Percentiles rank a stretch among this genome's conserved stretches.
Evolutionary conservation across 495 filamentous ascomycete species (phyloP).

Genomic region (Xanthoparmelia taractica): DNA sequence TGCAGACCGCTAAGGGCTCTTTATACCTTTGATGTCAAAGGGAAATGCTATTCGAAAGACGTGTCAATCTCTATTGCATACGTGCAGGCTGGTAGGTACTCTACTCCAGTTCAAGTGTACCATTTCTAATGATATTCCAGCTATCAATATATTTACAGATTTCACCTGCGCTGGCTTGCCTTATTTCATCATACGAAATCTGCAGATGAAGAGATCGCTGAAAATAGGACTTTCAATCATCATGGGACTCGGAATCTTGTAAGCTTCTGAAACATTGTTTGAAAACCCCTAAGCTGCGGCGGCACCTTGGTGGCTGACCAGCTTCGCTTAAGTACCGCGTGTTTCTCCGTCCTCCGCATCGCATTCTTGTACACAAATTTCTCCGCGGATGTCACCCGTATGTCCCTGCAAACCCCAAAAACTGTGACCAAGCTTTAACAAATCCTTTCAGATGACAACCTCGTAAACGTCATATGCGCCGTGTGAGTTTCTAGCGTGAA

Average conservation of each 20-base stretch:
- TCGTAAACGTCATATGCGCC: neutral
- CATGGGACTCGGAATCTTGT: constrained; percentile 1
- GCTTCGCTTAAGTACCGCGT: neutral
- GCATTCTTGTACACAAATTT: neutral
- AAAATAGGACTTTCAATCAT: neutral
- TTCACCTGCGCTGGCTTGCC: neutral
- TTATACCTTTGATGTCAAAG: neutral
- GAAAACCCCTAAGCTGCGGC: neutral
- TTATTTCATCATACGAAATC: neutral
- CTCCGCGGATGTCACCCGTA: neutral
- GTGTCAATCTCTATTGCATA: neutral
- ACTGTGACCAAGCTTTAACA: neutral
- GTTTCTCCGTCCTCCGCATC: neutral
- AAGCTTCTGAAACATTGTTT: neutral
- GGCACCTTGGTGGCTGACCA: neutral
- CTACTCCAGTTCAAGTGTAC: neutral
- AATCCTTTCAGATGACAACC: neutral
- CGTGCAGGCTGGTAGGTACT: neutral
- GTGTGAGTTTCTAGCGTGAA: neutral
- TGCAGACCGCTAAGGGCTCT: neutral
- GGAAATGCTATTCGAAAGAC: neutral
- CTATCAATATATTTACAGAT: neutral
- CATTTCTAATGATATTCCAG: neutral
- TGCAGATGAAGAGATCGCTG: neutral
- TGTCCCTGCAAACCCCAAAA: neutral